Conservation (phyloP, 2,329 filamentous ascomycete genomes). For the Ophiocordyceps camponoti-rufipedis region DNA sequence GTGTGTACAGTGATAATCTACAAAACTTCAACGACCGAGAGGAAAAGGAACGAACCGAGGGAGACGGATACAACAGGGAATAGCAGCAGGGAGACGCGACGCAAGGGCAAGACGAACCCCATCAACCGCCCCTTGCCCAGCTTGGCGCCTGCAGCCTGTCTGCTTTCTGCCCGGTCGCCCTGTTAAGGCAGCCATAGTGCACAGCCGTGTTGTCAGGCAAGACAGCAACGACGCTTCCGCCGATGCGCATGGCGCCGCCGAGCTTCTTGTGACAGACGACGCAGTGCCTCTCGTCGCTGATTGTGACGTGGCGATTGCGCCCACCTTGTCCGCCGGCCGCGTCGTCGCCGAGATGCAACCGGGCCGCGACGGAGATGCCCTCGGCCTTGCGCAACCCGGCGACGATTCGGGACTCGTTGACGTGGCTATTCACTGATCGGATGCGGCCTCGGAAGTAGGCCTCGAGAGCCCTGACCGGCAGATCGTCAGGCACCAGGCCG, state of each 20-base stretch:
- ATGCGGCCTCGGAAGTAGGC: conserved; percentile 88
- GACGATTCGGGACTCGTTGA: conserved; percentile 66
- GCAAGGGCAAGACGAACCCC: background rate
- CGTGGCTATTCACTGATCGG: conserved; percentile 61
- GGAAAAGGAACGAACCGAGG: background rate
- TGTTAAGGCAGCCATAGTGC: conserved; percentile 59
- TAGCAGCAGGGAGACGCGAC: background rate
- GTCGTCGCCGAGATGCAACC: conserved; percentile 55
- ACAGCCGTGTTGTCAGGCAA: conserved; percentile 69
- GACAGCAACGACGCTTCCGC: conserved; percentile 79
- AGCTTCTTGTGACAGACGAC: conserved; percentile 86
- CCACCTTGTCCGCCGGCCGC: conserved; percentile 31
- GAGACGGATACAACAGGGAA: background rate
- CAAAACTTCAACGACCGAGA: background rate
- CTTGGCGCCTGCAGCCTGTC: conserved; percentile 13
- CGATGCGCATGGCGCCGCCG: conserved; percentile 68
- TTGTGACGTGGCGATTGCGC: conserved; percentile 49
- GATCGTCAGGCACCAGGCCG: conserved; percentile 61
- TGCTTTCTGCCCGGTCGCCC: conserved; percentile 20
- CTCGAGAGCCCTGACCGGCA: conserved; percentile 64
- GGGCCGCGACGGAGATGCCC: conserved; percentile 57
- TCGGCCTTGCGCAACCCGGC: conserved; percentile 61
- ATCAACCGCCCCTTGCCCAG: conserved; percentile 19
- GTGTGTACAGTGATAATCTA: background rate
- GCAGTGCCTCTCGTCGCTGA: conserved; percentile 79